Evolutionary conservation across 768 basidiomycete genomes (phyloP), one percentile per base, ranked within the genome.

Genomic region (Pulveroboletus sp.): DNA sequence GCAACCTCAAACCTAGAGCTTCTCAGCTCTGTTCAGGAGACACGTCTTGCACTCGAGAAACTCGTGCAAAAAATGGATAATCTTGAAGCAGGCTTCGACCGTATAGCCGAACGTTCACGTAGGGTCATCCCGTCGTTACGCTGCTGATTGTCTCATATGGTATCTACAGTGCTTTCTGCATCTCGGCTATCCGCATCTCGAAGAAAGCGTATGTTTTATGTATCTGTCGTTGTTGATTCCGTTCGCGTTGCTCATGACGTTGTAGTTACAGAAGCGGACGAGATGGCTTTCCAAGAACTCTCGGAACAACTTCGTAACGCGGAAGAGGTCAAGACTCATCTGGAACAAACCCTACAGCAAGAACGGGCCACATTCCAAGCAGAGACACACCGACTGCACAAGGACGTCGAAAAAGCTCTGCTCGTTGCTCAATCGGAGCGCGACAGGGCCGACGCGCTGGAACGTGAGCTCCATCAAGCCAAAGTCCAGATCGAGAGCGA

Each of bases 81-180:
- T 24, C 73, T 94, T 11, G 86, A 90, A 64, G 65, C 79, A 1
- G 85, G 86, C 2, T 93, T 96, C 60, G 93, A 94, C 58, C 79
- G 82, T 55, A 85, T 94, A 58, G 86, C 89, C 4, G 90, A 93
- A 63, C 80, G 86, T 41, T 89, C 89, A 51, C 66, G 92, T 92
- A 64, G 49, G n/a, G 89, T 58, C 53, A 0, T n/a, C 6, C 15
- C 26, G 1, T 39, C n/a, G 4, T 21, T 21, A 13, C 5, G 28
- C 28, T 5, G 4, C 3, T 18, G 5, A 32, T 35, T 2, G 8
- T 38, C 17, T 44, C 35, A 54, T 53, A n/a, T 51, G 51, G 44
- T 15, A 36, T 27, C 50, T 47, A 28, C 46, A 91, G 90, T 93
- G 32, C 74, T 91, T 35, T 91, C 89, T 14, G 76, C 83, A 37